Percentiles rank a stretch among this genome's conserved stretches.
phyloP scores from a whole-genome alignment of 176 grass and related monocot species.

The Hordeum marinum region DNA sequence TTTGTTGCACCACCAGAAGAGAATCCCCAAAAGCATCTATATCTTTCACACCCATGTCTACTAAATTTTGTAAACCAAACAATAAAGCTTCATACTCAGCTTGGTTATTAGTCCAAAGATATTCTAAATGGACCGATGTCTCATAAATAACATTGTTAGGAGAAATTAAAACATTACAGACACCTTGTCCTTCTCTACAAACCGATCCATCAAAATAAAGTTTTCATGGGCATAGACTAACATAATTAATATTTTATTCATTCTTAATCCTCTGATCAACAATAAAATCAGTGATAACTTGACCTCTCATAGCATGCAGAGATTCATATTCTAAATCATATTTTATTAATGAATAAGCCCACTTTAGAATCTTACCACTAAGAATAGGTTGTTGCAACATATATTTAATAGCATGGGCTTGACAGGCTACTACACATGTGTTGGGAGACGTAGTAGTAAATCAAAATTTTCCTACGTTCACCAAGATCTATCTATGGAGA shows the following conservation, averaged over 20 bases:
- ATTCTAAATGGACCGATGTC: background rate
- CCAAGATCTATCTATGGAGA: too few relatives aligned
- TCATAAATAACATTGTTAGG: background rate
- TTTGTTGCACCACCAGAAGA: background rate
- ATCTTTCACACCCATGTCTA: background rate
- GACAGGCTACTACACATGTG: background rate
- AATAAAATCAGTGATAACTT: background rate
- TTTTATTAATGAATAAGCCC: background rate
- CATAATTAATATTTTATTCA: background rate
- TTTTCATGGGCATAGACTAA: background rate
- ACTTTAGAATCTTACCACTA: constrained; percentile 1
- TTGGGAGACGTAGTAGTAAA: too few relatives aligned
- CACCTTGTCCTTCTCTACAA: background rate
- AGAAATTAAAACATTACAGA: background rate
- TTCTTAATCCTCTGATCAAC: background rate
- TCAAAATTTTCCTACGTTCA: too few relatives aligned
- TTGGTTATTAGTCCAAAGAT: background rate
- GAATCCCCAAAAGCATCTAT: constrained; percentile 8
- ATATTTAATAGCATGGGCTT: background rate
- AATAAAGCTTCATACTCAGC: background rate
- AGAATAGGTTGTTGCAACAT: background rate
- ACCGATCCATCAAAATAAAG: constrained; percentile 6
- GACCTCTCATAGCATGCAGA: background rate
- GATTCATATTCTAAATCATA: background rate
- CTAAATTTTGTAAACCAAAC: background rate